These are phyloP conservation scores for Arabidopsis suecica DNA, from an alignment of 345 rosid species.

Conservation along the genomic window DNA sequence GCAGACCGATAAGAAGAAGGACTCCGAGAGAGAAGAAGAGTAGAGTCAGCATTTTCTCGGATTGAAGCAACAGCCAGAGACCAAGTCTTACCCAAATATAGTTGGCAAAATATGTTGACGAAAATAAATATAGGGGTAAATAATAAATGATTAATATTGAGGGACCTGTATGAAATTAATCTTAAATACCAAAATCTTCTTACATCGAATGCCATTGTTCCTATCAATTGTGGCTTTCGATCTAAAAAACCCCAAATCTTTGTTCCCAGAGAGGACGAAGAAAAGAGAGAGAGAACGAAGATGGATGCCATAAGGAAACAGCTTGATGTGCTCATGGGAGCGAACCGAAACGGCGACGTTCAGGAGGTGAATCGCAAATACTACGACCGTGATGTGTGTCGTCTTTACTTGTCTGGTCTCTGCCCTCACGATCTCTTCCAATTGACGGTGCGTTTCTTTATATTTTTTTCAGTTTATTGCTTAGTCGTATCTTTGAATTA, in stretches of 20 bases:
- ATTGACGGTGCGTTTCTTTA: conserved; percentile 57
- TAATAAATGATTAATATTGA: background rate
- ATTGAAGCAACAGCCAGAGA: conserved; percentile 6
- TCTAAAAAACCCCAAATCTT: conserved; percentile 6
- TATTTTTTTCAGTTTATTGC: background rate
- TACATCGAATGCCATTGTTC: background rate
- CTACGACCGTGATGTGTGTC: conserved; percentile 97
- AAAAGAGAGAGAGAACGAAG: background rate
- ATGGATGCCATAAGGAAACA: conserved; percentile 99
- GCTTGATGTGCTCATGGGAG: conserved; percentile 99
- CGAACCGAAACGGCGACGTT: conserved; percentile 95
- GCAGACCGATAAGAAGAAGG: conserved; percentile 37
- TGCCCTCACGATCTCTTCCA: conserved; percentile 99
- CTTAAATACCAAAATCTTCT: background rate
- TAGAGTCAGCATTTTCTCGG: conserved; percentile 44
- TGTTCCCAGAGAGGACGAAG: conserved; percentile 34
- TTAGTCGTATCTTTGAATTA: background rate
- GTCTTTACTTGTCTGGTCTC: conserved; percentile 88
- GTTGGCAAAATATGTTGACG: background rate
- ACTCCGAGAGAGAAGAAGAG: conserved; percentile 48
- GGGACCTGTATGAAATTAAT: background rate
- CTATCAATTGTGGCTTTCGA: background rate
- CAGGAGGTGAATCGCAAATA: conserved; percentile 91
- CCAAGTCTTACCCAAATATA: background rate
- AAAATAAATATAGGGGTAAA: background rate